Evolutionary conservation across 1,284 basidiomycete genomes (phyloP).

Genomic region (Erythrobasidium hasegawianum): DNA sequence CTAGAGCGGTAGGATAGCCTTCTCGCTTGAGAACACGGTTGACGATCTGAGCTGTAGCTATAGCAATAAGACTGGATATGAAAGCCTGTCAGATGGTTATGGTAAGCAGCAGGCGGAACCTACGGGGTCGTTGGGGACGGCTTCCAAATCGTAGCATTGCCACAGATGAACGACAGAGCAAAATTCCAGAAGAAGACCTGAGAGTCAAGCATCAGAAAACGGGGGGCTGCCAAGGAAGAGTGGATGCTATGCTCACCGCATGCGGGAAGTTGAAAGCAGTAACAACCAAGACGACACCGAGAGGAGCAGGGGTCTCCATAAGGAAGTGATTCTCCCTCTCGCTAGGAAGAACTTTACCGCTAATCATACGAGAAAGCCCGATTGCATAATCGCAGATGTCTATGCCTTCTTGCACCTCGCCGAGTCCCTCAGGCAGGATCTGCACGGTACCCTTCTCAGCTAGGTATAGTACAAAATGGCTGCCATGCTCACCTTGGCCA

Average conservation of each 20-base stretch:
- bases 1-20: conserved; percentile 74
- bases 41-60: conserved; percentile 82
- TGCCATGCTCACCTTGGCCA: conserved; percentile 72
- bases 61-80: conserved; percentile 58
- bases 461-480: conserved; percentile 23
- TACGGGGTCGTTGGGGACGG: conserved; percentile 84
- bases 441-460: background rate
- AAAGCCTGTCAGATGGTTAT: conserved; percentile 1
- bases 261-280: conserved; percentile 93
- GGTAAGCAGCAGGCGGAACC: background rate
- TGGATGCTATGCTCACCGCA: conserved; percentile 73
- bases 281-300: conserved; percentile 85
- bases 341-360: conserved; percentile 43
- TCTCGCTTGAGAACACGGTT: conserved; percentile 74
- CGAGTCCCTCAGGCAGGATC: conserved; percentile 67
- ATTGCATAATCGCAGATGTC: conserved; percentile 67
- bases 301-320: conserved; percentile 79
- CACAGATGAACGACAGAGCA: conserved; percentile 78
- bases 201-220: background rate
- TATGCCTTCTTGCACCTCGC: conserved; percentile 91
- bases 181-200: conserved; percentile 65
- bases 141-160: conserved; percentile 93
- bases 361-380: conserved; percentile 35
- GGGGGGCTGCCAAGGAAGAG: background rate
- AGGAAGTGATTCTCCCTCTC: conserved; percentile 77